Conservation (phyloP, 495 filamentous ascomycete genomes). For the Daldinia vernicosa region DNA sequence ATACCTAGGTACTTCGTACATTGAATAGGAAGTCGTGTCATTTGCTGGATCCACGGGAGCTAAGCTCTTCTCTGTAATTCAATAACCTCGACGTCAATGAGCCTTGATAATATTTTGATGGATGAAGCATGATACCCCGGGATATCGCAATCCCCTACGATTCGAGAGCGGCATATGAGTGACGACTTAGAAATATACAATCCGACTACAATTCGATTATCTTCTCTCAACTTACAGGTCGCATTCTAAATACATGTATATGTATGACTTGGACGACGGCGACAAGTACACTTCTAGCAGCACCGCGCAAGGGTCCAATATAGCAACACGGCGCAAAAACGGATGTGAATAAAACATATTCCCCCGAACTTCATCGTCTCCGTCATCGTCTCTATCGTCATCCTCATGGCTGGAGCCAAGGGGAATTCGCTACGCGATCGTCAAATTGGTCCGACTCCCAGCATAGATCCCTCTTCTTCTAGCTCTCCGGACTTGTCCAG, state of each 20-base stretch:
- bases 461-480: constrained; percentile 24
- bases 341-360: constrained; percentile 21
- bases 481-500: constrained; percentile 44
- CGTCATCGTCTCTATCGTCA: background rate
- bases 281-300: constrained; percentile 5
- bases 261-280: constrained; percentile 32
- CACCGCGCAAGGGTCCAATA: constrained; percentile 27
- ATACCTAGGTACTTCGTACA: background rate
- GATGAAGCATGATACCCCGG: background rate
- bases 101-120: background rate
- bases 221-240: background rate
- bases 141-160: background rate
- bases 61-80: constrained; percentile 2
- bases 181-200: background rate
- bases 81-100: background rate
- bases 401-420: constrained; percentile 71
- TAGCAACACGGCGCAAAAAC: constrained; percentile 4
- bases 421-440: constrained; percentile 88
- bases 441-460: constrained; percentile 77
- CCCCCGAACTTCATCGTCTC: background rate
- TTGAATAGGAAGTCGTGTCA: background rate
- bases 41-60: background rate
- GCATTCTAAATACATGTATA: constrained; percentile 11
- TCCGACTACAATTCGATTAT: background rate
- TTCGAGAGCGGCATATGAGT: background rate